Evolutionary conservation across 2,329 filamentous ascomycete genomes (phyloP), one percentile per base, ranked within the genome.

Genomic region (Atkinsonella texensis): DNA sequence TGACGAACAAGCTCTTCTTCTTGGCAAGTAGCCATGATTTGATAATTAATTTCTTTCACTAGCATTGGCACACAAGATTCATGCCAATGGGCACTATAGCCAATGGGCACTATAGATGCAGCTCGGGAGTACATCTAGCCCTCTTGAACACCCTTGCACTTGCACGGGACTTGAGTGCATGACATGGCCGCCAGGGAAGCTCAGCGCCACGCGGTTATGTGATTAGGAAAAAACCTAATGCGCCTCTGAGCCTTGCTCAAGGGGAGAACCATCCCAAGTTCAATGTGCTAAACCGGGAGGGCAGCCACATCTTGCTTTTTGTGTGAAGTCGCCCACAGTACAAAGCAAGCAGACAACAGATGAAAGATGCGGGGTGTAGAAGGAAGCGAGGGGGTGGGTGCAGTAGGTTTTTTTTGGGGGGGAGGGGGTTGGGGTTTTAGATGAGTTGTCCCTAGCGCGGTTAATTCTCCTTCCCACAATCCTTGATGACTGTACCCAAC

Each of bases 81-180:
- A 42, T 46, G 7, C n/a, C 41, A 9, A 32, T 9, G 38, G 41
- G 42, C 48, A 18, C 42, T 41, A 43, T 48, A 11, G 35, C n/a
- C 41, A 9, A 32, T 9, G 38, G 41, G 42, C 48, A 18, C 42
- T 41, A 43, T 48, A 11, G 35, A 48, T 44, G 32, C 46, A 46
- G 9, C 13, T 46, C 13, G 49, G 35, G 31, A 4, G 45, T 13
- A 33, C 32, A 54, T 47, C 45, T 35, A 46, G 49, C 41, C 49
- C 39, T 44, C 41, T 39, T 49, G 41, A 46, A 33, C n/a, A 38
- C 47, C 50, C 42, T 18, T 40, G 44, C 39, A 48, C 49, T 52
- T 50, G 47, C 53, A 54, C 53, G 50, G 48, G 53, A 50, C 44
- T 44, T 47, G 53, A 47, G 35, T 33, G 50, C 49, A 52, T 54